Conservation (phyloP, 768 basidiomycete genomes). For the Steccherinum ochraceum region DNA sequence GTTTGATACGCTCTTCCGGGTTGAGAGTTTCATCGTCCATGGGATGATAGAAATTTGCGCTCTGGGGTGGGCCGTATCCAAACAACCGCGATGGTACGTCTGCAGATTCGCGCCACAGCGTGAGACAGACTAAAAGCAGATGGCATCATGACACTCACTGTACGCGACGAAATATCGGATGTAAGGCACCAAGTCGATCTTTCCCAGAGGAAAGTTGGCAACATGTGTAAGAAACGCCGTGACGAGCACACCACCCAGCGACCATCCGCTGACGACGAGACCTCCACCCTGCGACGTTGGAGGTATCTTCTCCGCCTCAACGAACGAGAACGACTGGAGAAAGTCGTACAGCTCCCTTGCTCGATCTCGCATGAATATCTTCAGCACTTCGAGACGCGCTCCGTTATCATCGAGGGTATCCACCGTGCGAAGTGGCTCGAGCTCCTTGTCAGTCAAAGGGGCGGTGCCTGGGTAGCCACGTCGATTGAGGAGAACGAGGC, state of each 20-base stretch:
- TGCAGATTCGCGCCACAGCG: neutral
- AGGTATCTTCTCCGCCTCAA: neutral
- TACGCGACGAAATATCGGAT: neutral
- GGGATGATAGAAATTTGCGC: neutral
- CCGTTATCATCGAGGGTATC: neutral
- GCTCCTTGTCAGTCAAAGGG: neutral
- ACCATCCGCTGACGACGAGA: neutral
- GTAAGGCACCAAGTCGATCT: neutral
- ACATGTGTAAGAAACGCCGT: neutral
- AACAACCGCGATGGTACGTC: neutral
- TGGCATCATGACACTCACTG: neutral
- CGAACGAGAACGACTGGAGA: neutral
- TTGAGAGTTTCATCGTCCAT: neutral
- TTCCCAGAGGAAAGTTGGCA: neutral
- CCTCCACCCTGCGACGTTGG: neutral
- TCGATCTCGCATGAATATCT: neutral
- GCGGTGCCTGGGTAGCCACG: constrained; percentile 6
- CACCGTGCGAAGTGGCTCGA: neutral
- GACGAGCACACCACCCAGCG: neutral
- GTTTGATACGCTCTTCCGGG: neutral
- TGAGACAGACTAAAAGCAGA: neutral
- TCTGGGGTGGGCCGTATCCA: neutral
- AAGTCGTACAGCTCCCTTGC: neutral
- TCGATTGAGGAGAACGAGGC: constrained; percentile 10
- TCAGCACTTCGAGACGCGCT: neutral